phyloP scores from a whole-genome alignment of 768 basidiomycete genomes.

The Infundibulicybe gibba region DNA sequence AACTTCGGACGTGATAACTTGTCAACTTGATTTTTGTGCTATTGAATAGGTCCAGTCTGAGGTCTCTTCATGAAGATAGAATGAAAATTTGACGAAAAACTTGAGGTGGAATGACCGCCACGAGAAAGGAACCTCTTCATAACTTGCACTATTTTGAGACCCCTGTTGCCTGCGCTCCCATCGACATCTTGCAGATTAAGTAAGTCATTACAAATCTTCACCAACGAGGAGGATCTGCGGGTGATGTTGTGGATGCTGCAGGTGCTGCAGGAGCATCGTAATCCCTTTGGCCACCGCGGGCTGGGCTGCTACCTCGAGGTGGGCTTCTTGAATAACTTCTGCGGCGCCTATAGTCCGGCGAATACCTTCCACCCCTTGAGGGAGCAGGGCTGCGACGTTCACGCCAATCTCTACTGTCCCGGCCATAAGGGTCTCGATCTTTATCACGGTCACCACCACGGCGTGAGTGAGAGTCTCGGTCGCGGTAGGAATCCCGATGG shows the following conservation, averaged over 20 bases:
- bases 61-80: conserved; percentile 43
- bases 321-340: conserved; percentile 80
- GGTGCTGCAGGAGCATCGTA: conserved; percentile 25
- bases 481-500: conserved; percentile 42
- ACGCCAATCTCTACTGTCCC: conserved; percentile 73
- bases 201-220: conserved; percentile 34
- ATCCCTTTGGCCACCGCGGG: conserved; percentile 30
- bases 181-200: conserved; percentile 21
- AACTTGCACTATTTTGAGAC: conserved; percentile 30
- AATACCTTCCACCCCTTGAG: conserved; percentile 60
- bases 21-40: conserved; percentile 61
- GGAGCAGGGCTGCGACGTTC: conserved; percentile 77
- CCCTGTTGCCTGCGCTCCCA: conserved; percentile 37
- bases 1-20: conserved; percentile 59
- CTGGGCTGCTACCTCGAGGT: conserved; percentile 63
- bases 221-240: conserved; percentile 52
- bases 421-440: conserved; percentile 63
- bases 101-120: conserved; percentile 38
- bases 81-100: conserved; percentile 46
- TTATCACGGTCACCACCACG: conserved; percentile 46
- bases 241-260: conserved; percentile 33
- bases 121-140: conserved; percentile 38
- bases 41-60: conserved; percentile 46
- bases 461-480: conserved; percentile 44
- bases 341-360: conserved; percentile 73